These are phyloP conservation scores for Furcasterigmium sp. DNA, from an alignment of 2,329 filamentous ascomycete species.

Conservation along the genomic window DNA sequence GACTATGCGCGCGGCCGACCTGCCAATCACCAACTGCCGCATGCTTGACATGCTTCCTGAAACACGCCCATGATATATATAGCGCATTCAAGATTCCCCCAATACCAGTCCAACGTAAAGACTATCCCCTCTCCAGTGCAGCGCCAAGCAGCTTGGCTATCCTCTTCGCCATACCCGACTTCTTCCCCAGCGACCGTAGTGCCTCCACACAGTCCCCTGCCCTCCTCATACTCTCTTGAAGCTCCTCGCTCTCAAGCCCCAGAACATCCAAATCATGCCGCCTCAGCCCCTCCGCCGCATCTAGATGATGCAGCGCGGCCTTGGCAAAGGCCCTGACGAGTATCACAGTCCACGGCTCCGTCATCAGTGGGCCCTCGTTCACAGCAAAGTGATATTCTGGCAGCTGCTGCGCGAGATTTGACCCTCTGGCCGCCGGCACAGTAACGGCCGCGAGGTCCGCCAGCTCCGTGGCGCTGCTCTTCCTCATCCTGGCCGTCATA, in stretches of 20 bases:
- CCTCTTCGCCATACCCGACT: constrained; percentile 36
- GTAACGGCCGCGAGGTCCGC: constrained; percentile 43
- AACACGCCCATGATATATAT: not conserved
- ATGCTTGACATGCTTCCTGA: too few relatives aligned
- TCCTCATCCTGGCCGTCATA: constrained; percentile 35
- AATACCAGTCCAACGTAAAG: not conserved
- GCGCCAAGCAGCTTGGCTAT: constrained; percentile 3
- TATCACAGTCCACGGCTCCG: constrained; percentile 55
- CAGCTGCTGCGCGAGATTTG: constrained; percentile 9
- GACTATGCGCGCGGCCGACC: too few relatives aligned
- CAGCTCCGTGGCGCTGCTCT: constrained; percentile 37
- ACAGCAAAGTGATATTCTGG: constrained; percentile 47
- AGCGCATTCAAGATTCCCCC: not conserved
- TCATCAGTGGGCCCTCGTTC: constrained; percentile 49
- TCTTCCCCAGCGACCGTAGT: not conserved
- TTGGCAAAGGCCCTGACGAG: constrained; percentile 47
- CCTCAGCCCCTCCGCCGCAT: constrained; percentile 15
- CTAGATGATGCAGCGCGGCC: constrained; percentile 32
- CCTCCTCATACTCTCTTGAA: not conserved
- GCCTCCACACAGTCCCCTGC: not conserved
- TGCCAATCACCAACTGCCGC: too few relatives aligned
- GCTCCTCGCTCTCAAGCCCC: not conserved
- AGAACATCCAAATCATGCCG: not conserved
- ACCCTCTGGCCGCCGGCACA: constrained; percentile 19
- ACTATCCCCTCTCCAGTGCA: not conserved